A percentile compares a stretch with the other conserved stretches of the same genome.
These are phyloP conservation scores for Globisporangium ultimum DNA, from an alignment of 352 stramenopile species.

Conservation along the genomic window DNA sequence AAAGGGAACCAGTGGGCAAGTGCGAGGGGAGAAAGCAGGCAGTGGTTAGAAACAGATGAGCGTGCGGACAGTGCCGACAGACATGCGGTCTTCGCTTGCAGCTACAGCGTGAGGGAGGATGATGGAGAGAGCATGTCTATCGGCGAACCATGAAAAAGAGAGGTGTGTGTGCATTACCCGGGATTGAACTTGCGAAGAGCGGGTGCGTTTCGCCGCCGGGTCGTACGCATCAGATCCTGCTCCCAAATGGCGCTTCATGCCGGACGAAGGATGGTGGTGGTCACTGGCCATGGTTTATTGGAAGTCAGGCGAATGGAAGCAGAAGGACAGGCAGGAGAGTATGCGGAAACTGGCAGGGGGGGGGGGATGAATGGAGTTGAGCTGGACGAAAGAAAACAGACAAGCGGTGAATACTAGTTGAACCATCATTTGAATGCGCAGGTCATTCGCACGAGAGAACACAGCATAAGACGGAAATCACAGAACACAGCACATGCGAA, in stretches of 20 bases:
- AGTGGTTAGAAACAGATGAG: constrained; percentile 22
- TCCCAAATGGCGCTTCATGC: constrained; percentile 47
- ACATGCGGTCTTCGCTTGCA: neutral
- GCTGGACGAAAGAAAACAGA: neutral
- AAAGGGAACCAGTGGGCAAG: neutral
- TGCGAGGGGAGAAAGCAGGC: constrained; percentile 7
- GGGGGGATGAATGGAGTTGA: neutral
- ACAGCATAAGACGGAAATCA: neutral
- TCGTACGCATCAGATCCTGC: constrained; percentile 15
- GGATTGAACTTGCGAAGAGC: constrained; percentile 30
- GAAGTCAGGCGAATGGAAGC: neutral
- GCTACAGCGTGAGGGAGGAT: neutral
- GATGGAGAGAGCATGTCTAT: constrained; percentile 2
- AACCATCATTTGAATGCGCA: neutral
- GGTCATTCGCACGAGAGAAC: neutral
- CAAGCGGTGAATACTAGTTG: neutral
- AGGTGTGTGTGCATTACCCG: constrained; percentile 31
- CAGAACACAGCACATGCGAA: neutral
- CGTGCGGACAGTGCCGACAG: constrained; percentile 6
- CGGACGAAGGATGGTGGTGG: constrained; percentile 1
- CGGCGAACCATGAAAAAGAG: neutral
- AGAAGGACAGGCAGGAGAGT: neutral
- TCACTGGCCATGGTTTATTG: constrained; percentile 12
- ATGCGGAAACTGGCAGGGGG: neutral
- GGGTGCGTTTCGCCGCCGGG: constrained; percentile 35